phyloP scores from a whole-genome alignment of 2,329 filamentous ascomycete genomes.

The Sporothrix globosa region DNA sequence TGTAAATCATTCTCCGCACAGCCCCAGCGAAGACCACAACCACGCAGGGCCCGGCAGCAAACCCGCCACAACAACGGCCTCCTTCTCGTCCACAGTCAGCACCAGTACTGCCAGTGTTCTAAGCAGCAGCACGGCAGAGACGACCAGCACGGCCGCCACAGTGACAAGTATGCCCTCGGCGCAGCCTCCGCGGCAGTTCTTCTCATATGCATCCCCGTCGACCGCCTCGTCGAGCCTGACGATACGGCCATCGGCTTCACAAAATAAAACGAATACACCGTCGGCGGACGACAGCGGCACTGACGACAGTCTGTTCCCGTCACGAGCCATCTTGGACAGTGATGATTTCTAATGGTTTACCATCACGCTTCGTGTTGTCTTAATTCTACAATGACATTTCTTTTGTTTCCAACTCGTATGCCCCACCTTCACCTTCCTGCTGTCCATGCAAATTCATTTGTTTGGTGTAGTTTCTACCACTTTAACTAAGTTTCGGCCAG shows the following conservation, averaged over 20 bases:
- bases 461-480: background rate
- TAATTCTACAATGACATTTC: background rate
- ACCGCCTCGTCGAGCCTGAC: constrained; percentile 10
- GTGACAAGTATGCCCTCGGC: background rate
- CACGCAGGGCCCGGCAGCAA: background rate
- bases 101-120: constrained; percentile 27
- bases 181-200: background rate
- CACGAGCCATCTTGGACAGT: background rate
- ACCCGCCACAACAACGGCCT: background rate
- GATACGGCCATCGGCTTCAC: background rate
- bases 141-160: background rate
- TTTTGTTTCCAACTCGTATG: background rate
- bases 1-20: background rate
- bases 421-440: background rate
- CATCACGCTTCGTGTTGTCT: background rate
- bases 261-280: background rate
- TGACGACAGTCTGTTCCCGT: background rate
- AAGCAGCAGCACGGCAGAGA: constrained; percentile 28
- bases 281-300: background rate
- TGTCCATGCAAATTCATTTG: background rate
- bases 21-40: too few relatives aligned
- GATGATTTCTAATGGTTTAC: background rate
- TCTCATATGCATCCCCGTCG: background rate
- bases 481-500: background rate
- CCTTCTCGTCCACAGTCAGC: constrained; percentile 27